Evolutionary conservation across 768 basidiomycete species (phyloP).

Genomic region (Lactarius sp.): DNA sequence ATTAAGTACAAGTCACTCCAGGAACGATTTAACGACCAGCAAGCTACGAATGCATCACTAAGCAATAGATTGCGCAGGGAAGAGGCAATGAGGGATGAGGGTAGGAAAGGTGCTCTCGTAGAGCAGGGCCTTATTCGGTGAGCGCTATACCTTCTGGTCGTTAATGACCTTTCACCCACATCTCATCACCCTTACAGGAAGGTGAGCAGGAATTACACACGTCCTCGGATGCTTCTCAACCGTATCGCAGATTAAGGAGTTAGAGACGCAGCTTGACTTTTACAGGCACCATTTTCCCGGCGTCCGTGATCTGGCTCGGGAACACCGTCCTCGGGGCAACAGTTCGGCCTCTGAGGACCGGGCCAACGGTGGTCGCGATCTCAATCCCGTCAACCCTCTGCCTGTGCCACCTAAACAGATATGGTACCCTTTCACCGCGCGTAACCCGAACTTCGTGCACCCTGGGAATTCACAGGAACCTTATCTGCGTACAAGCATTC

Average conservation of each 20-base stretch:
- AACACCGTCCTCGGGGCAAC: constrained; percentile 2
- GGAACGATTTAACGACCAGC: constrained; percentile 16
- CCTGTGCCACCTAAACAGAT: constrained; percentile 16
- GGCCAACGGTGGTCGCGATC: constrained; percentile 8
- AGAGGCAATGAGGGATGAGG: constrained; percentile 10
- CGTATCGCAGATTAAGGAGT: constrained; percentile 14
- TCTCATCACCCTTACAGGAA: constrained; percentile 9
- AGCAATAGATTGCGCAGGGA: constrained; percentile 4
- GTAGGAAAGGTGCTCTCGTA: constrained; percentile 15
- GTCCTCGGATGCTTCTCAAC: constrained; percentile 1
- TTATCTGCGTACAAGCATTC: constrained; percentile 15
- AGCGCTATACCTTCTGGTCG: not conserved
- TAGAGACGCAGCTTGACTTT: constrained; percentile 12
- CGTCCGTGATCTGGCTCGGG: constrained; percentile 15
- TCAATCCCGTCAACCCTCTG: constrained; percentile 12
- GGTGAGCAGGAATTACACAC: constrained; percentile 6
- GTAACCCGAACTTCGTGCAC: constrained; percentile 14
- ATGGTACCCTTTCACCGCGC: constrained; percentile 16
- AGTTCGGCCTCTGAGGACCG: constrained; percentile 2
- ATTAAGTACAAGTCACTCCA: constrained; percentile 23
- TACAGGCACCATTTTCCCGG: constrained; percentile 17
- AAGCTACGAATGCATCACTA: not conserved
- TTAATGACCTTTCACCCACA: not conserved
- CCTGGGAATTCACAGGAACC: constrained; percentile 18
- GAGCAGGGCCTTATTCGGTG: constrained; percentile 16